Conservation (phyloP, 805 yeast species). For the Ogataea thermomethanolica region DNA sequence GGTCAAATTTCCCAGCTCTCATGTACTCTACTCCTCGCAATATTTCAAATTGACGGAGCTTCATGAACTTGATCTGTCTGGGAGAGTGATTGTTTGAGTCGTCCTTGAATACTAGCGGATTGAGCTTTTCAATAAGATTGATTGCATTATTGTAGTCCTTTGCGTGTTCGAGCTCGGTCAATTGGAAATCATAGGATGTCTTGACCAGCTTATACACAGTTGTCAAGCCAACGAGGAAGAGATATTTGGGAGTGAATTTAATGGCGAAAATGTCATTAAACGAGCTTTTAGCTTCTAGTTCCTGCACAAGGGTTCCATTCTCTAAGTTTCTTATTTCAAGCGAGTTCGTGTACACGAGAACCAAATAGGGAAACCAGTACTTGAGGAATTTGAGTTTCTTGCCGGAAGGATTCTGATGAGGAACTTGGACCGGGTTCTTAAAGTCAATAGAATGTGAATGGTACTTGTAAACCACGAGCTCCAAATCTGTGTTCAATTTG, state of each 20-base stretch:
- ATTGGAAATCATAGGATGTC: conserved; percentile 32
- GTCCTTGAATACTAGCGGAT: conserved; percentile 24
- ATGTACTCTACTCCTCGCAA: conserved; percentile 34
- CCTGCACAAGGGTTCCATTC: conserved; percentile 36
- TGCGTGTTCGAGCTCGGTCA: conserved; percentile 29
- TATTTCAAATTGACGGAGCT: conserved; percentile 43
- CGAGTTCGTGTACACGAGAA: conserved; percentile 28
- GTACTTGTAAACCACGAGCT: conserved; percentile 18
- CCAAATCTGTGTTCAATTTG: conserved; percentile 22
- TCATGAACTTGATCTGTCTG: conserved; percentile 31
- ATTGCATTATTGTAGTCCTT: conserved; percentile 43
- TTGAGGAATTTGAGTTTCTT: conserved; percentile 28
- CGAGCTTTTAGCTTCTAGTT: conserved; percentile 6
- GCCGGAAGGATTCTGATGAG: conserved; percentile 14
- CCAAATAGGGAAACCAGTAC: conserved; percentile 40
- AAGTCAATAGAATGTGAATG: conserved; percentile 19
- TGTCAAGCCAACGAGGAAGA: conserved; percentile 30
- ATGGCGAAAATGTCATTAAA: conserved; percentile 16
- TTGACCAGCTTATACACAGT: conserved; percentile 28
- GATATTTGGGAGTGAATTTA: conserved; percentile 22
- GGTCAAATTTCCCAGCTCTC: conserved; percentile 29
- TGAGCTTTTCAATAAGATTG: conserved; percentile 35
- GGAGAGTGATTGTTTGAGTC: conserved; percentile 18
- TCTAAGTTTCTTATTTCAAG: conserved; percentile 39
- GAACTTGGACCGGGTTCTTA: conserved; percentile 20